Evolutionary conservation across 106 monocot species (phyloP).

Genomic region (Vanilla planifolia): DNA sequence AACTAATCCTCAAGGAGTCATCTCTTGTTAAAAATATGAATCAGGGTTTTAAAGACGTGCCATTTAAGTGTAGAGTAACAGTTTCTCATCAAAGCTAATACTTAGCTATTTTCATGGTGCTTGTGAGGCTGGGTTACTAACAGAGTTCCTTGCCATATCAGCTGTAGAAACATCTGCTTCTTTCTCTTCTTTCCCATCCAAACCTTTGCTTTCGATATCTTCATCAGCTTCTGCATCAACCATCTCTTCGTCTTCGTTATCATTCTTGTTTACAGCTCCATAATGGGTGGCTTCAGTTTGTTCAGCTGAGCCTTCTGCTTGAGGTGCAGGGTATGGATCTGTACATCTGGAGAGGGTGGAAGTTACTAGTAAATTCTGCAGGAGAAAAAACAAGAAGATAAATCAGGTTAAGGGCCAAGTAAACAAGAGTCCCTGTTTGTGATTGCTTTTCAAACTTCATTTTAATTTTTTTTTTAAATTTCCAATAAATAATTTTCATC

Average conservation of each 20-base stretch:
- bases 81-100: too few relatives aligned
- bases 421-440: neutral
- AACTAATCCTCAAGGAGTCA: too few relatives aligned
- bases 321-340: conserved; percentile 48
- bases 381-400: neutral
- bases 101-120: conserved; percentile 5
- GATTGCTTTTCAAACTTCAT: too few relatives aligned
- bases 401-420: too few relatives aligned
- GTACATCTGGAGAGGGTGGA: conserved; percentile 56
- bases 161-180: conserved; percentile 4
- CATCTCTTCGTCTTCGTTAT: conserved; percentile 80
- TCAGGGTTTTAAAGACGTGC: too few relatives aligned
- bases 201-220: conserved; percentile 17
- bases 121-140: neutral
- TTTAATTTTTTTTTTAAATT: neutral
- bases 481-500: neutral
- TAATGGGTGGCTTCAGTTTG: conserved; percentile 20
- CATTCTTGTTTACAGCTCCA: conserved; percentile 23
- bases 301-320: conserved; percentile 7
- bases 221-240: conserved; percentile 53
- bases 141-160: neutral
- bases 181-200: conserved; percentile 54
- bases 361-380: conserved; percentile 88
- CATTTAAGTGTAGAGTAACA: too few relatives aligned
- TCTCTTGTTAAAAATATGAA: too few relatives aligned